A percentile compares a stretch with the other conserved stretches of the same genome.
Conservation (phyloP, 2,329 filamentous ascomycete genomes). For the Alternaria atra region DNA sequence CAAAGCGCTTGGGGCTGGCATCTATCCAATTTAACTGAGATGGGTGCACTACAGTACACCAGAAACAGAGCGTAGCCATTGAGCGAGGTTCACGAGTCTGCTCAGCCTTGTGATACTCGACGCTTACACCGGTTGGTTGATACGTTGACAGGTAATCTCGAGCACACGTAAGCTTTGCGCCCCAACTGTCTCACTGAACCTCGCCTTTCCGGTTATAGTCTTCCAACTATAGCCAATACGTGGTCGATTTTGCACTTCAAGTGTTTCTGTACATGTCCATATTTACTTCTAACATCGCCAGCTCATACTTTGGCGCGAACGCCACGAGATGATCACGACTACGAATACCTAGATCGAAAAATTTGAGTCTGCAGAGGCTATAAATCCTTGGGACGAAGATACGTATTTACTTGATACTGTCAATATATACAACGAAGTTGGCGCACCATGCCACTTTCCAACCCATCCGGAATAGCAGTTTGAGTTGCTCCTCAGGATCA, state of each 20-base stretch:
- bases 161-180: conserved; percentile 5
- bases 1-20: conserved; percentile 2
- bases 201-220: background rate
- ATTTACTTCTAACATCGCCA: background rate
- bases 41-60: background rate
- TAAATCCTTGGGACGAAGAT: no score
- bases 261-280: background rate
- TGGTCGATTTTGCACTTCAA: background rate
- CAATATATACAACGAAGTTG: conserved; percentile 10
- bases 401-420: background rate
- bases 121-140: background rate
- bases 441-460: background rate
- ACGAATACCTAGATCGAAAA: background rate
- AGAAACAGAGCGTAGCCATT: background rate
- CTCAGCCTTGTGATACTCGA: conserved; percentile 2
- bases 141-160: background rate
- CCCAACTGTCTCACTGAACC: background rate
- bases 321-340: background rate
- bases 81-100: background rate
- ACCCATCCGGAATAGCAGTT: background rate
- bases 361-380: no score
- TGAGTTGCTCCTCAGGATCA: background rate
- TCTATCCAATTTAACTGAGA: background rate
- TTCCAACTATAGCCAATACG: background rate
- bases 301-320: background rate